Evolutionary conservation across 371 early-diverging fungal species (phyloP).

Genomic region (Circinella minor): DNA sequence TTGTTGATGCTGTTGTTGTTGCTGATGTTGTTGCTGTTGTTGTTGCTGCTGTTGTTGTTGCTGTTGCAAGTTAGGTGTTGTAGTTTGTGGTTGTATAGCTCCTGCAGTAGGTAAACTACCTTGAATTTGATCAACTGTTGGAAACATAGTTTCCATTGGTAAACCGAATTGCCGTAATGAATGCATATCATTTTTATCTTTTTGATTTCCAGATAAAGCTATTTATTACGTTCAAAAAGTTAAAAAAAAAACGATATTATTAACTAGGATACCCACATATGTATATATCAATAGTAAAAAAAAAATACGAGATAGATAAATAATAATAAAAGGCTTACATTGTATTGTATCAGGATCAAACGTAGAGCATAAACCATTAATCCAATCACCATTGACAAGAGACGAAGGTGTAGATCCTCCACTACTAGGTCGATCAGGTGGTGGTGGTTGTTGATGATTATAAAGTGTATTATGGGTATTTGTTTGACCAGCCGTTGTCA

Average conservation of each 20-base stretch:
- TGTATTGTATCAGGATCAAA: constrained; percentile 22
- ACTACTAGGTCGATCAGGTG: constrained; percentile 20
- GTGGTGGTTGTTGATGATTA: background rate
- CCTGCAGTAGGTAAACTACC: background rate
- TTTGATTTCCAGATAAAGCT: constrained; percentile 1
- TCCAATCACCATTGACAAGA: constrained; percentile 41
- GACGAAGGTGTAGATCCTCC: constrained; percentile 33
- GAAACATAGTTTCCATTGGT: constrained; percentile 27
- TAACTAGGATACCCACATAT: too few species aligned
- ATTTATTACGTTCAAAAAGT: background rate
- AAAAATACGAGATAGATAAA: too few species aligned
- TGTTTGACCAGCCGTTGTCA: background rate
- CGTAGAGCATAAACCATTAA: constrained; percentile 40
- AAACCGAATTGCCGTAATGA: constrained; percentile 45
- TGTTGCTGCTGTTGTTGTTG: constrained; percentile 19
- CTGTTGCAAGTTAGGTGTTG: background rate
- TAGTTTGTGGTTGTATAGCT: too few species aligned
- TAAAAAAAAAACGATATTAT: background rate
- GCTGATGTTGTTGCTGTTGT: constrained; percentile 11
- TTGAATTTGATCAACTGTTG: constrained; percentile 20
- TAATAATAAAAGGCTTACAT: constrained; percentile 15
- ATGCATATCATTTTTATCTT: constrained; percentile 25
- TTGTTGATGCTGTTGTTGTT: constrained; percentile 17
- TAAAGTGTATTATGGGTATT: background rate
- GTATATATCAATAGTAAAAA: too few species aligned